Evolutionary conservation across 192 early-diverging fungal genomes (phyloP), one percentile per base, ranked within the genome.

Genomic region (Coemansia sp.): DNA sequence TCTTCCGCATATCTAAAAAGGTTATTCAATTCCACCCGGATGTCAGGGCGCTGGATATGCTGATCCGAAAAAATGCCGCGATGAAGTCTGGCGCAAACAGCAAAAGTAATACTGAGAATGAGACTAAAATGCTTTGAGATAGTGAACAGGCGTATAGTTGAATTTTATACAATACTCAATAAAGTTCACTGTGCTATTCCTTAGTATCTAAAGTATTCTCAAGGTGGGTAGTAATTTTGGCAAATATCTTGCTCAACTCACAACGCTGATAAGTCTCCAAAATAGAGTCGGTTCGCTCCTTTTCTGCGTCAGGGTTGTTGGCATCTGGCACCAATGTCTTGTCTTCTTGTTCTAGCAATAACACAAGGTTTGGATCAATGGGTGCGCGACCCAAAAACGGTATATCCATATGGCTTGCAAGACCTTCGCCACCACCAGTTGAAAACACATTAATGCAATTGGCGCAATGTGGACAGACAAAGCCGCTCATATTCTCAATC

Each of bases 401-500:
- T 19, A 99, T 83, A 8, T 84, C 86, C 70, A 91, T 89, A 42
- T 97, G 92, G 69, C 87, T 84, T 4, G 94, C 91, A 88, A 99
- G 87, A 27, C 90, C 88, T 74, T 91, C 87, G 36, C 94, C 97
- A 33, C 97, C 97, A 36, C 97, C 97, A 3, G 90, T 87, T 42
- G 96, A 95, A 74, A 99, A 99, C 55, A 99, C 86, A 67, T 90
- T 88, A 22, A 89, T 92, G 76, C 90, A 93, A 54, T 79, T 92
- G 56, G 86, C 73, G 74, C 91, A 93, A 39, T 91, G 90, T 23
- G 90, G 91, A 63, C 97, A 99, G 6, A 98, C 90, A 79, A 96
- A 99, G 4, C 96, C 97, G 60, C 88, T 89, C 97, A 99, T 97
- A 72, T 98, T 98, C 72, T 99, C 97, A 5, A 99, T 89, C 6